Base-by-base conservation (phyloP, 768 basidiomycete genomes). In the Hericium alpestre region DNA sequence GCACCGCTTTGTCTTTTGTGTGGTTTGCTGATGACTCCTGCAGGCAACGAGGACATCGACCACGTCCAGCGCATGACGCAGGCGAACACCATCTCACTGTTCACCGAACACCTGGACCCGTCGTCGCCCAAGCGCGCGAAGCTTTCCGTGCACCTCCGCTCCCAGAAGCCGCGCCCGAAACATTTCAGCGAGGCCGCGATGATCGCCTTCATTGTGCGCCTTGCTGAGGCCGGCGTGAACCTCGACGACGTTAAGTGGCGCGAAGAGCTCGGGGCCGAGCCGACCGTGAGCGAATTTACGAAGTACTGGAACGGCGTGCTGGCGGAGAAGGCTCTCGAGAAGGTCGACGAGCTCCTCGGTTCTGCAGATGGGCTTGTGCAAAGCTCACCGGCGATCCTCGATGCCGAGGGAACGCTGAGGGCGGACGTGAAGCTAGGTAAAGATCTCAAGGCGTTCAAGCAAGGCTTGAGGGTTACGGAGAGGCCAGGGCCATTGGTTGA, bases 61-160 rank as follows among this genome's bases (percentile, higher is more conserved):
- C 64, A 81, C 5, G 71, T 97, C 56, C 71, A 78, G 52, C 73
- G 93, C 59, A 86, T 79, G 15, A 92, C n/a, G n/a, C n/a, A 91
- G 70, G 71, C 81, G 3, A 90, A 96, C 32, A 74, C 98, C 38
- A 61, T 90, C 23, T 65, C 76, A 8, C 71, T 96, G 51, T 93
- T 92, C 78, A 70, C 78, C 43, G 72, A 75, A 15, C 78, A 79
- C 55, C 81, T 91, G 53, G 84, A 91, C 65, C 86, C 85, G 4
- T 79, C 75, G 0, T 89, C 90, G 0, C 60, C 73, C 27, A 78
- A 74, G 2, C 84, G 94, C 40, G 76, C 87, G 13, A 98, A 98
- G 71, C 72, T 93, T 53, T 92, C 93, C 1, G 75, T 90, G 51
- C 95, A 94, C 61, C 74, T 89, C 71, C 74, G 76, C 48, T 91